phyloP scores from a whole-genome alignment of 495 filamentous ascomycete species.

The Filosporella fistucella region DNA sequence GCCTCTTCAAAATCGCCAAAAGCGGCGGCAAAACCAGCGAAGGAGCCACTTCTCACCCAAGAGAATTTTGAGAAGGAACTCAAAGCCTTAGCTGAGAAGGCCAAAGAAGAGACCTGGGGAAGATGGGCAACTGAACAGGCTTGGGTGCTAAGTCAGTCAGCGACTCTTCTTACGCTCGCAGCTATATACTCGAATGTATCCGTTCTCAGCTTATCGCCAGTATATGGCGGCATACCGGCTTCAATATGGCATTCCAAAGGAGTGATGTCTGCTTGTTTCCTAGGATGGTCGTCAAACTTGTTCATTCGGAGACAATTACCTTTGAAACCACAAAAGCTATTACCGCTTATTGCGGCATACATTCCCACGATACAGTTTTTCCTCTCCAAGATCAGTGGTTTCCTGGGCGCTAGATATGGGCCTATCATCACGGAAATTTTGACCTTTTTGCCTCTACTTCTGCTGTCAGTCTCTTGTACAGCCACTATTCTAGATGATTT shows the following conservation, averaged over 20 bases:
- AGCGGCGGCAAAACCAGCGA: not conserved
- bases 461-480: constrained; percentile 60
- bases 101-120: constrained; percentile 38
- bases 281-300: constrained; percentile 57
- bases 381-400: constrained; percentile 57
- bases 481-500: constrained; percentile 56
- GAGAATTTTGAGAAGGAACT: constrained; percentile 48
- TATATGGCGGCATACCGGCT: constrained; percentile 78
- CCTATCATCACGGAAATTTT: constrained; percentile 69
- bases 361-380: constrained; percentile 67
- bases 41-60: constrained; percentile 29
- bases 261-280: constrained; percentile 55
- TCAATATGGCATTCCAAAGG: constrained; percentile 65
- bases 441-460: constrained; percentile 69
- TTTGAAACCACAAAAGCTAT: constrained; percentile 37
- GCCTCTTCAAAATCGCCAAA: constrained; percentile 12
- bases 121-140: constrained; percentile 23
- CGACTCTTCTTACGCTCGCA: constrained; percentile 57
- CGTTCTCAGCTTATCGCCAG: constrained; percentile 69
- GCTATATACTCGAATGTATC: constrained; percentile 73
- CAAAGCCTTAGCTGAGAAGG: constrained; percentile 42
- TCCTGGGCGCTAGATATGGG: constrained; percentile 62
- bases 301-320: constrained; percentile 35
- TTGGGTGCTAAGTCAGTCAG: constrained; percentile 28
- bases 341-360: constrained; percentile 68